Base-by-base conservation (phyloP, 208 protist genomes). In the Endotrypanum monterogeii region DNA sequence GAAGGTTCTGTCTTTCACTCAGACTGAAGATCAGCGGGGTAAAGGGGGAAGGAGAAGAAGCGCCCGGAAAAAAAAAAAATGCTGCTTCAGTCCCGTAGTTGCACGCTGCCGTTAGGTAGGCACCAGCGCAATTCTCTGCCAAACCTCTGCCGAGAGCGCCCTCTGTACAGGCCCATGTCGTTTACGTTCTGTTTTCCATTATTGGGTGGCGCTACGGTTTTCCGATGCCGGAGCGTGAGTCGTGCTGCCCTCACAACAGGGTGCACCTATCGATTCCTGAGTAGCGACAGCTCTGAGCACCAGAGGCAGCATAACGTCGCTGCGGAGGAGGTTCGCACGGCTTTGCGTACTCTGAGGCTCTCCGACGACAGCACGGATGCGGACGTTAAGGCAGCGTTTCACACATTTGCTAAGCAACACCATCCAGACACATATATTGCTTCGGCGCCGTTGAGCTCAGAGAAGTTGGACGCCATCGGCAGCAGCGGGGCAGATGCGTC, bases 341-440 rank as follows among this genome's bases (percentile, higher is more conserved):
- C 90, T 3, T 68, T 95, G 63, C 76, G 67, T 14, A 65, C 67
- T 2, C 77, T 95, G 30, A 54, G 70, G 4, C 82, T 95, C 18
- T 1, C 71, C 28, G 72, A 82, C 9, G 57, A 82, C 57, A 78
- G 82, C 72, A 91, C 78, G 0, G 90, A 95, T 60, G 78, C 52
- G 7, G 90, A 95, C 28, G 80, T 95, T 6, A 92, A 89, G 62
- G 11, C 51, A 2, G 80, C 82, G 0, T 95, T 90, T 71, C 88
- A 86, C 20, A 37, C 71, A 12, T 84, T 89, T 25, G 88, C 81
- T 0, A 91, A 88, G 56, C 71, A 50, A 3, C 79, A 86, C 62
- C 90, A 95, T 65, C 90, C 90, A 1, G 90, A 95, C 73, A 73
- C 77, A 5, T 79, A 60, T 48, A 28, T 23, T 2, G 55, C 52